Evolutionary conservation across 306 rosid species (phyloP), one percentile per base, ranked within the genome.

Genomic region (Sophora flavescens): DNA sequence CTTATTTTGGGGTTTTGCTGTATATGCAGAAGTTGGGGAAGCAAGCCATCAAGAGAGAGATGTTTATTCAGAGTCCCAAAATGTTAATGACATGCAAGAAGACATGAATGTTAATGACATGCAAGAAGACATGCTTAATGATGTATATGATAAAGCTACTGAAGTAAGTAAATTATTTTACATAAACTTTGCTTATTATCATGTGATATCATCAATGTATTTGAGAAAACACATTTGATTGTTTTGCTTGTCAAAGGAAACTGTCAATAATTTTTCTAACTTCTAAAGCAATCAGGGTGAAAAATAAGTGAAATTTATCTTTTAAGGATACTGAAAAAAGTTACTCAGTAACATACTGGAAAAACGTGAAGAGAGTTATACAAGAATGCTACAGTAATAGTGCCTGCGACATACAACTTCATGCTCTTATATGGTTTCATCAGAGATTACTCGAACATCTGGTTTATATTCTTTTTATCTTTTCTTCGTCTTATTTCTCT

Each of bases 91-190:
- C 84, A 22, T 72, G 58, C 86, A 80, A 86, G 22, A 22, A 22
- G 22, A 22, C 22, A 22, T 22, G 22, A 22, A 22, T 22, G 22
- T 22, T 1, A 22, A 22, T 22, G 80, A 75, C 85, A 22, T 72
- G 48, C 86, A 80, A 86, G 92, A 91, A 60, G 85, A 89, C 54
- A 78, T 92, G 86, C 78, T 88, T 64, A 70, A 84, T 53, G 96
- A 92, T 70, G 71, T 85, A 35, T 88, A 68, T 22, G 85, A 88
- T 39, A 60, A 76, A 76, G 93, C 87, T 41, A 83, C 86, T 17
- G 86, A 88, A 75, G 98, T 91, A 84, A 77, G 93, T 89, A 53
- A 41, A 75, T 73, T 79, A 35, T 52, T 80, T 62, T 35, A 48
- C 28, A 36, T 60, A 47, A 26, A 70, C 78, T 44, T 74, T 8